Evolutionary conservation across 306 rosid genomes (phyloP).

Genomic region (Acmispon strigosus): DNA sequence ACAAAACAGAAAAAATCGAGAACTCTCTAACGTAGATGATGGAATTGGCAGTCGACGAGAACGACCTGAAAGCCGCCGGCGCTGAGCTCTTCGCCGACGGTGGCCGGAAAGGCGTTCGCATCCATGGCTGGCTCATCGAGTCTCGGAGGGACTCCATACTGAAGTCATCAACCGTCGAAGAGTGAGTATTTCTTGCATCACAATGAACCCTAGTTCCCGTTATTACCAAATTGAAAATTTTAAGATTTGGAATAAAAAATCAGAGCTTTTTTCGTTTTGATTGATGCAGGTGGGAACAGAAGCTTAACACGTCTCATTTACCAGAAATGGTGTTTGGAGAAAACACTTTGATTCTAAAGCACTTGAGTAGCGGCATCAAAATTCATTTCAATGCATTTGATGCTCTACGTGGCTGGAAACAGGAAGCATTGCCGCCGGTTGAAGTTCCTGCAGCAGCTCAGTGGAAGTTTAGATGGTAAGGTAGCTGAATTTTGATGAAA

Average conservation of each 20-base stretch:
- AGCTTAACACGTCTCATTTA: slow-evolving; percentile 73
- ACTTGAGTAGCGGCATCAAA: slow-evolving; percentile 56
- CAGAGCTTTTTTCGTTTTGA: not conserved
- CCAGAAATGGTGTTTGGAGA: slow-evolving; percentile 99
- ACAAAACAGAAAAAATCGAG: too few species aligned
- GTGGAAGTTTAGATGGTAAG: slow-evolving; percentile 89
- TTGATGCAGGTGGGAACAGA: slow-evolving; percentile 72
- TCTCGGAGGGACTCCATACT: slow-evolving; percentile 65
- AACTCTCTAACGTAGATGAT: slow-evolving; percentile 5
- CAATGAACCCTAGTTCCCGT: slow-evolving; percentile 7
- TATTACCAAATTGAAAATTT: not conserved
- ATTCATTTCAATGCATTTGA: slow-evolving; percentile 86
- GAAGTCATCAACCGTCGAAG: slow-evolving; percentile 50
- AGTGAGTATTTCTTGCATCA: slow-evolving; percentile 28
- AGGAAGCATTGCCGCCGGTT: slow-evolving; percentile 92
- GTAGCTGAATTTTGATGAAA: not conserved
- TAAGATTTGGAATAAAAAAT: not conserved
- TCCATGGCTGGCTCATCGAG: slow-evolving; percentile 88
- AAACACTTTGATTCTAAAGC: slow-evolving; percentile 61
- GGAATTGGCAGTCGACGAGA: slow-evolving; percentile 69
- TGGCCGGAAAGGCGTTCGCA: slow-evolving; percentile 60
- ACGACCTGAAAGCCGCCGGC: slow-evolving; percentile 81
- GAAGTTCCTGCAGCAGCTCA: slow-evolving; percentile 97
- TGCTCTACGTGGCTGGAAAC: slow-evolving; percentile 88
- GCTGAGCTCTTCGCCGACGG: slow-evolving; percentile 57